Base-by-base conservation (phyloP, 768 basidiomycete genomes). In the Tulasnella sp. region DNA sequence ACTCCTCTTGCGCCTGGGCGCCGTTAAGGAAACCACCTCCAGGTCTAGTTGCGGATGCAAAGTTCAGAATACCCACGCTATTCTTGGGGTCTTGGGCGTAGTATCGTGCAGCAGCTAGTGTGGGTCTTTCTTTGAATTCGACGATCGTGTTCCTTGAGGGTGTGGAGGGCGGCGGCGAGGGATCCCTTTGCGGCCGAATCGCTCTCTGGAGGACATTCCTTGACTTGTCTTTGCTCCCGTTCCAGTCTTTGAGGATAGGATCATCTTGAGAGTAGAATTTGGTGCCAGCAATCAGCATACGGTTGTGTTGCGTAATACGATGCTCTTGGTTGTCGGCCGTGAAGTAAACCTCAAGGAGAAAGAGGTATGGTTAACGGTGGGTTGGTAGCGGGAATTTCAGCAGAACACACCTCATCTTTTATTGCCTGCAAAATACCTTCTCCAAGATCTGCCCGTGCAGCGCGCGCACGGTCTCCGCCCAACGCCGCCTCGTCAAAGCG, bases 1-100 rank as follows among this genome's bases (percentile, higher is more conserved):
- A 81, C 67, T 89, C 86, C 66, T 89, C 86, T 63, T 89, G 86
- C 1, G 86, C 86, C 58, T 80, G 78, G 0, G 83, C 78, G 14
- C 86, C 86, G 55, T 68, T 73, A 58, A 77, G 73, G 68, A 89
- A 87, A 5, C 86, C 86, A 3, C 86, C 85, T 1, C 86, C 85
- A 1, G 83, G 81, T 35, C 79, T 78, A 49, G 76, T 82, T 3
- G 86, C 84, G 0, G 82, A 83, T 1, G 85, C 85, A 63, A 87
- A 87, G 65, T 82, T 87, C 27, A 88, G 76, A 14, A 87, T 68
- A 17, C 83, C 84, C 9, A 85, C 48, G 6, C 1, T 36, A 31
- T 29, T 32, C 12, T 27, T n/a, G 29, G 4, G 1, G 17, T 32
- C 27, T 21, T 14, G 43, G n/a, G 54, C 40, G 25, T 48, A 14